Evolutionary conservation across 2,329 filamentous ascomycete genomes (phyloP), one percentile per base, ranked within the genome.

Genomic region (Sporothrix pallida): DNA sequence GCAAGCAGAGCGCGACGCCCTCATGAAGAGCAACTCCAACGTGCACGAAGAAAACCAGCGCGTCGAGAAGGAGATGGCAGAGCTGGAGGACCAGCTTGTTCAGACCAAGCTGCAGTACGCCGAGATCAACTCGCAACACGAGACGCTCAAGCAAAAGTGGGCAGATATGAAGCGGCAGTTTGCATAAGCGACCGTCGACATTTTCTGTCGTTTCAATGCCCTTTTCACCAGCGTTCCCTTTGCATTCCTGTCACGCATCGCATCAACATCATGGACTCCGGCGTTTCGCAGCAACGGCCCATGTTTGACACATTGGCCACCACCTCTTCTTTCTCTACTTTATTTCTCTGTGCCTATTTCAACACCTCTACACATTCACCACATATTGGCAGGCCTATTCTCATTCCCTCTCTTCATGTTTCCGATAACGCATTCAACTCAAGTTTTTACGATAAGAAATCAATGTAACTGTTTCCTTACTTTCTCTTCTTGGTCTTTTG

Each of bases 71-170:
- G 93, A 96, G 79, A 88, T 97, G 87, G 87, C 89, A 5, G 94
- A 98, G 78, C 93, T 98, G 85, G 96, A 98, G 85, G 93, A 95
- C 82, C 91, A 94, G 81, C 85, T 99, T 77, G 95, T 99, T 76
- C 90, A 92, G 80, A 96, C 94, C 1, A 99, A 99, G 87, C 92
- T 99, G 93, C 89, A 90, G 79, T 94, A 95, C 84, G 96, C 96
- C 72, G 94, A 98, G 91, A 95, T 93, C 77, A 92, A 92, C 78
- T 84, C 88, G 42, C 84, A 88, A 76, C 89, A 95, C 78, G 93
- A 95, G 81, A 87, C 89, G 7, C 87, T 95, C 60, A 90, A 86
- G 76, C 89, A 92, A 78, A 94, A 92, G 83, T 95, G 92, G 92
- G 89, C 88, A 70, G 93, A 95, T 78, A 84, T 95, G 76, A 89